phyloP scores from a whole-genome alignment of 805 yeast species.

The Candida pseudofarinosa region DNA sequence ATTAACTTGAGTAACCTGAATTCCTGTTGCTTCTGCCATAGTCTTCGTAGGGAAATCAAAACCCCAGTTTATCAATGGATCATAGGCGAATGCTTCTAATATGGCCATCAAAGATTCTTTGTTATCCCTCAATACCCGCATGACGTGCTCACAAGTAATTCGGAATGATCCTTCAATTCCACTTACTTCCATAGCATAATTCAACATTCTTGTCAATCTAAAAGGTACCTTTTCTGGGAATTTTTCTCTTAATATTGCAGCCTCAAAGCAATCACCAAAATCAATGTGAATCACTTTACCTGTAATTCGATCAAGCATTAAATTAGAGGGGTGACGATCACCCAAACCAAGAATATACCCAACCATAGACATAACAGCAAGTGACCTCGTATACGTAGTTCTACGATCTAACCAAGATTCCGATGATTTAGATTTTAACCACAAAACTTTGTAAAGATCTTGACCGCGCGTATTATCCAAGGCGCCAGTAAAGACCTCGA shows the following conservation, averaged over 20 bases:
- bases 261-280: constrained; percentile 98
- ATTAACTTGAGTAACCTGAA: constrained; percentile 61
- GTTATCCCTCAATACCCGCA: constrained; percentile 90
- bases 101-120: constrained; percentile 97
- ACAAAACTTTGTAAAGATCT: constrained; percentile 88
- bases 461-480: constrained; percentile 94
- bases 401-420: constrained; percentile 98
- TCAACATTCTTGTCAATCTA: constrained; percentile 92
- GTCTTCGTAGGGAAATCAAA: constrained; percentile 86
- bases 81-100: constrained; percentile 96
- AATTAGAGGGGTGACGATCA: constrained; percentile 95
- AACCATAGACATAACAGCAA: constrained; percentile 98
- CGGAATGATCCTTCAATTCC: constrained; percentile 98
- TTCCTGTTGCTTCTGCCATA: constrained; percentile 69
- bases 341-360: constrained; percentile 97
- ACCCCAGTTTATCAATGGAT: constrained; percentile 98
- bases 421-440: constrained; percentile 94
- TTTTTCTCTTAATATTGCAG: constrained; percentile 93
- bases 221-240: constrained; percentile 98
- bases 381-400: constrained; percentile 90
- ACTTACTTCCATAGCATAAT: constrained; percentile 98
- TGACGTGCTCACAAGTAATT: constrained; percentile 94
- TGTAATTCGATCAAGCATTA: constrained; percentile 90
- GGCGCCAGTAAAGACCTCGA: constrained; percentile 95
- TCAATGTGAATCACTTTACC: constrained; percentile 97